Evolutionary conservation across 257 asterid species (phyloP), one percentile per base, ranked within the genome.

Genomic region (Nicotiana noctiflora): DNA sequence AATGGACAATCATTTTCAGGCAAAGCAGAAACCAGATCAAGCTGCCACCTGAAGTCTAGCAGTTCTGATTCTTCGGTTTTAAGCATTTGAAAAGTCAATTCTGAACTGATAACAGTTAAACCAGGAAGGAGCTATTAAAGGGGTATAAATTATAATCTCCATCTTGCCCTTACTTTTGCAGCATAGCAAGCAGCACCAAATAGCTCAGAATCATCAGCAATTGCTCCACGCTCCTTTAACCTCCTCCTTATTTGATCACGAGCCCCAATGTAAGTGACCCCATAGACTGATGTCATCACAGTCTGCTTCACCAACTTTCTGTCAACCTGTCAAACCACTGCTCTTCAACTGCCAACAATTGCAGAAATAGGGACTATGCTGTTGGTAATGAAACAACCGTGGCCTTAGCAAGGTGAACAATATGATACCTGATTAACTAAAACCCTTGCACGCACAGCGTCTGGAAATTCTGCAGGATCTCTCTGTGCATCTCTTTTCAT

Each of bases 261-360:
- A 66, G 99, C 99, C 78, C 99, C 99, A 86, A 91, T 85, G 82
- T 90, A 93, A n/a, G 99, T 95, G 82, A 95, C 99, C 66, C 99
- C 99, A 87, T 95, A 95, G 67, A 95, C 99, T 77, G 99, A 95
- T 85, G 99, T 95, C 99, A 95, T 95, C 80, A 95, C 99, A 2
- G 99, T 93, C 87, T 95, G 98, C 92, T 95, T 95, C 84, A 95
- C 99, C 92, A 95, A 83, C 89, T 95, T 93, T 84, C 99, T 85
- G 83, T 95, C 99, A 84, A 95, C 98, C 99, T 95, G 78, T 72
- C 60, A 21, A 72, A 46, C 23, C 77, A 70, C 23, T 70, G 56
- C 46, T 44, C 14, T 31, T 23, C 60, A 72, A 72, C 40, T 72
- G 15, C 78, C 78, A 72, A 21, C 40, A 23, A 46, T 12, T 23